Percentiles rank a stretch among this genome's conserved stretches.
These are phyloP conservation scores for Saccharomyces hybrid DNA, from an alignment of 1,139 yeast genomes.

Conservation along the genomic window DNA sequence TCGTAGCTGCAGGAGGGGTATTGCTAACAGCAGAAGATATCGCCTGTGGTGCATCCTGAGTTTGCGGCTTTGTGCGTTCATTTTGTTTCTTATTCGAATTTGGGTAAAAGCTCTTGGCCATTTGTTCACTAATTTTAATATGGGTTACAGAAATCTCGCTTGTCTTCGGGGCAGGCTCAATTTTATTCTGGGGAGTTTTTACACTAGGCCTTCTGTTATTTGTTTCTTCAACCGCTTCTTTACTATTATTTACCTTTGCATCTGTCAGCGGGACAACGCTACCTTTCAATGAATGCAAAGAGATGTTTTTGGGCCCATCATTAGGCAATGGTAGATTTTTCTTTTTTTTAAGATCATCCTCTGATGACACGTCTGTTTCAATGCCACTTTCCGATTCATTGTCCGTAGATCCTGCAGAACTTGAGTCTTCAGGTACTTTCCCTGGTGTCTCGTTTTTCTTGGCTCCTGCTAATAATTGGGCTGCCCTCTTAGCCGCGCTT, in stretches of 20 bases:
- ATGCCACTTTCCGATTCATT: constrained; percentile 19
- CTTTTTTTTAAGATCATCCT: constrained; percentile 19
- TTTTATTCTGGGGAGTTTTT: too few species aligned
- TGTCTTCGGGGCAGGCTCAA: not conserved
- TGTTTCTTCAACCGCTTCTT: not conserved
- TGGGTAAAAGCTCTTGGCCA: not conserved
- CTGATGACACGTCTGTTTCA: constrained; percentile 25
- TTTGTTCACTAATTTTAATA: not conserved
- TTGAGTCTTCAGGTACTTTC: not conserved
- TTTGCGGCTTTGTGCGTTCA: not conserved
- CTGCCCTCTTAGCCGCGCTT: constrained; percentile 29
- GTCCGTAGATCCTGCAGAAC: constrained; percentile 7
- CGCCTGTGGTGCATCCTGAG: not conserved
- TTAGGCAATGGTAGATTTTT: constrained; percentile 7
- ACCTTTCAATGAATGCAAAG: not conserved
- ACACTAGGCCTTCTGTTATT: not conserved
- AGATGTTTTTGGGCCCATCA: not conserved
- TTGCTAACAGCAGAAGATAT: not conserved
- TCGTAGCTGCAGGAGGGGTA: not conserved
- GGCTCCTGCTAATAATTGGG: constrained; percentile 19
- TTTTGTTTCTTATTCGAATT: not conserved
- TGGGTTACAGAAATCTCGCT: not conserved
- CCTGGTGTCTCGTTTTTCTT: constrained; percentile 10
- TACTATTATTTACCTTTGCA: not conserved
- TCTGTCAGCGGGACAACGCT: not conserved